Base-by-base conservation (phyloP, 2,329 filamentous ascomycete genomes). In the Colletotrichum theobromicola region DNA sequence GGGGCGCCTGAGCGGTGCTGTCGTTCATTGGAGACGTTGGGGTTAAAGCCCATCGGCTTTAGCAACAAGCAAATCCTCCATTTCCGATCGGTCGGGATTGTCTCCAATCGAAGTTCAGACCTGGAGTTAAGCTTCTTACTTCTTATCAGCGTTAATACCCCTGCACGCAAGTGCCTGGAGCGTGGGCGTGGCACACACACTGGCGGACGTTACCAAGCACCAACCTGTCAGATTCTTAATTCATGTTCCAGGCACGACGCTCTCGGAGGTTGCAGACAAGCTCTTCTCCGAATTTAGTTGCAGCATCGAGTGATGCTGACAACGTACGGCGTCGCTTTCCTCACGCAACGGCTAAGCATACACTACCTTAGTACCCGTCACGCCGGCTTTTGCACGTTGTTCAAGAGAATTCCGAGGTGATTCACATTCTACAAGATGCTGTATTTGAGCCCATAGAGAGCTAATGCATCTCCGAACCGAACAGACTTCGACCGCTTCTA, bases 11-110 rank as follows among this genome's bases (percentile, higher is more conserved):
- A 42, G 34, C 32, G 16, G 34, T 46, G 42, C 42, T 46, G 42
- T 46, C 42, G 42, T 26, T 37, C n/a, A 32, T 37, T 37, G 60
- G 21, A 10, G 21, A n/a, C 18, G 7, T 32, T 24, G 32, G 61
- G 72, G 55, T 32, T 55, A 57, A 62, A 30, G 72, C 13, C 21
- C 30, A 15, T 37, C 68, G 72, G 72, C 34, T 57, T 74, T 72
- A 74, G 37, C 72, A 66, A 37, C 68, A 21, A 30, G 5, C 21
- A 58, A 16, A 24, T 18, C 57, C 32, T 75, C 63, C 67, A 60
- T 72, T 67, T 34, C 72, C 72, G 68, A 75, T 21, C 55, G 69
- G 50, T 67, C 68, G 69, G 72, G n/a, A 62, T 28, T 67, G 28
- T 61, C 24, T 24, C 18, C 32, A 24, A 10, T 28, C 37, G n/a